Conservation (phyloP, 805 yeast species). For the Cyberlindnera bimundalis region DNA sequence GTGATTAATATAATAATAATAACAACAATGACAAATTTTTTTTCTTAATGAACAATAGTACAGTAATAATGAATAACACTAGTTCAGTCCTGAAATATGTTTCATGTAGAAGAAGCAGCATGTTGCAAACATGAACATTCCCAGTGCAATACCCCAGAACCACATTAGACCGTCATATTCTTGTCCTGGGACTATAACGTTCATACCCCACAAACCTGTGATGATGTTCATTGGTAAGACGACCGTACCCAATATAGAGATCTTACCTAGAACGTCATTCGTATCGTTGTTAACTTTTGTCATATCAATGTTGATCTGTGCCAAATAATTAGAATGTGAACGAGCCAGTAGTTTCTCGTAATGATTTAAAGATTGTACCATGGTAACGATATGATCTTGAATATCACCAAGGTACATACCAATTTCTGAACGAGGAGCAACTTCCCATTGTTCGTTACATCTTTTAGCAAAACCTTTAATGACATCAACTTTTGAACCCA, state of each 20-base stretch:
- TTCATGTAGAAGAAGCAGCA: conserved; percentile 47
- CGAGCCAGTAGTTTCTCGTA: conserved; percentile 91
- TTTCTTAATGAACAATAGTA: too few species aligned
- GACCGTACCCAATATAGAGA: conserved; percentile 90
- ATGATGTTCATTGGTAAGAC: conserved; percentile 93
- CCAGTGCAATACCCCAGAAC: conserved; percentile 53
- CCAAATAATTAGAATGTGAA: conserved; percentile 93
- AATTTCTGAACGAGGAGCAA: conserved; percentile 78
- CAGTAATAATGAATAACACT: too few species aligned
- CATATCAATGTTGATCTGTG: conserved; percentile 97
- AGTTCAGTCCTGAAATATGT: conserved; percentile 35
- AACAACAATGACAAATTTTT: too few species aligned
- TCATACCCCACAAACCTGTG: conserved; percentile 99
- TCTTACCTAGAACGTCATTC: conserved; percentile 92
- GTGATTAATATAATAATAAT: not conserved
- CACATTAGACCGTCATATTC: conserved; percentile 50
- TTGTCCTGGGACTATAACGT: conserved; percentile 95
- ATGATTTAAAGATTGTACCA: conserved; percentile 94
- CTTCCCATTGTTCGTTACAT: conserved; percentile 80
- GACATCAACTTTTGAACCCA: conserved; percentile 96
- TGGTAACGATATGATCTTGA: conserved; percentile 95
- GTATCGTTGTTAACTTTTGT: conserved; percentile 94
- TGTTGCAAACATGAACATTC: conserved; percentile 46
- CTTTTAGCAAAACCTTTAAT: conserved; percentile 92
- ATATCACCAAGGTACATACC: conserved; percentile 95